Percentiles rank a stretch among this genome's conserved stretches.
phyloP scores from a whole-genome alignment of 129 eudicot species.

The Centaurea solstitialis region DNA sequence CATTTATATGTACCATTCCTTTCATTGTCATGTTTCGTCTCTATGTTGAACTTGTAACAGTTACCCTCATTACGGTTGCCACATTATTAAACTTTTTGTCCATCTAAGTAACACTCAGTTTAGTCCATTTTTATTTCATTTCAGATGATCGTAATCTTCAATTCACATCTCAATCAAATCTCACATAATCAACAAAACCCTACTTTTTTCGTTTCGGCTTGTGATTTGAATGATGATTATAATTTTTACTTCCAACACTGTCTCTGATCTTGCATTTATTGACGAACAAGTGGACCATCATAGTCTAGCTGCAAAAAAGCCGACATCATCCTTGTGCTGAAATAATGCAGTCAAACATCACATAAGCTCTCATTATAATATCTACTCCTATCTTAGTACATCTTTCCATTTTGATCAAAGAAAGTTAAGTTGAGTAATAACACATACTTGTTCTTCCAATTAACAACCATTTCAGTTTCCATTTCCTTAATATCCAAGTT shows the following conservation, averaged over 20 bases:
- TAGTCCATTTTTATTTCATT: no score
- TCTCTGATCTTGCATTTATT: not conserved
- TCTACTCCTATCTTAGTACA: conserved; percentile 51
- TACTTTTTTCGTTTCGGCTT: not conserved
- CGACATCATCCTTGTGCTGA: conserved; percentile 54
- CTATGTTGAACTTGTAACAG: no score
- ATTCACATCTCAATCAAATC: conserved; percentile 26
- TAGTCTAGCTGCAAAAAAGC: conserved; percentile 61
- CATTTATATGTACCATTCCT: no score
- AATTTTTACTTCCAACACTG: not conserved
- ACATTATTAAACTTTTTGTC: no score
- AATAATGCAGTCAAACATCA: conserved; percentile 65
- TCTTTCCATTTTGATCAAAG: conserved; percentile 44
- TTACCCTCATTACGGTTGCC: no score
- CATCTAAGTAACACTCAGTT: no score
- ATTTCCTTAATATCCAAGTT: not conserved
- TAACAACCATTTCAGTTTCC: not conserved
- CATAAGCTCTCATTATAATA: conserved; percentile 54
- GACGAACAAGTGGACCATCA: conserved; percentile 46
- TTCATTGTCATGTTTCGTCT: no score
- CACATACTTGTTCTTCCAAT: not conserved
- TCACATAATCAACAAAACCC: not conserved
- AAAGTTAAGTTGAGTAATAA: conserved; percentile 34
- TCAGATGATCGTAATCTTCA: not conserved
- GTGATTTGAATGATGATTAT: not conserved